Base-by-base conservation (phyloP, 148 eudicot genomes). In the Nepenthes mirabilis region DNA sequence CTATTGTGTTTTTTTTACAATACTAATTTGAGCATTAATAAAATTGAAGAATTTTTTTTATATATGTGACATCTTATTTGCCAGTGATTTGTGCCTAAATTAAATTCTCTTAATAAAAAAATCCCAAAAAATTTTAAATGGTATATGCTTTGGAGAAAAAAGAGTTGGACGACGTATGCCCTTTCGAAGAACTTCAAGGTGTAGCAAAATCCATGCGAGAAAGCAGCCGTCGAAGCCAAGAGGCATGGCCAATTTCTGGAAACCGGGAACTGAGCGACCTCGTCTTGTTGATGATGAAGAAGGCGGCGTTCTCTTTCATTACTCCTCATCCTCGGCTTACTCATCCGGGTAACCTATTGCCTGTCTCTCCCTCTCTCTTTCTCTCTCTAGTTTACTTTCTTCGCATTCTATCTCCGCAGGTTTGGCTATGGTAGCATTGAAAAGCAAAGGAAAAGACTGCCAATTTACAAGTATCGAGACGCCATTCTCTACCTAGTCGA, bases 191-290 rank as follows among this genome's bases (percentile, higher is more conserved):
- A 23, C 23, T 23, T 23, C 23, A 23, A 23, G 23, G 23, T 23
- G 23, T 23, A 23, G 23, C 23, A 23, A 23, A 23, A 23, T 23
- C 23, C 23, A 23, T 23, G 23, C 23, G 23, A 23, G 23, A 23
- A 23, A 23, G 23, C 23, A 23, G 23, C 23, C 23, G 23, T 23
- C 23, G 23, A 23, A 23, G 23, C 0, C 23, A 23, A 23, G 23
- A 40, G 8, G 45, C 45, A 88, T 86, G 99, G 79, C 88, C 55
- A 80, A 79, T 47, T 93, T 83, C 60, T 93, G 99, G 99, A 93
- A 88, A 63, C 99, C 99, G 33, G 99, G 99, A 45, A 74, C 87
- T 2, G 95, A 86, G 76, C 80, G 74, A 72, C 99, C 99, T 57
- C 86, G 82, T 1, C 76, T 88, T 11, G 84, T 86, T 14, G 96